Conservation (phyloP, 176 grass and related monocot genomes). For the Themeda triandra region DNA sequence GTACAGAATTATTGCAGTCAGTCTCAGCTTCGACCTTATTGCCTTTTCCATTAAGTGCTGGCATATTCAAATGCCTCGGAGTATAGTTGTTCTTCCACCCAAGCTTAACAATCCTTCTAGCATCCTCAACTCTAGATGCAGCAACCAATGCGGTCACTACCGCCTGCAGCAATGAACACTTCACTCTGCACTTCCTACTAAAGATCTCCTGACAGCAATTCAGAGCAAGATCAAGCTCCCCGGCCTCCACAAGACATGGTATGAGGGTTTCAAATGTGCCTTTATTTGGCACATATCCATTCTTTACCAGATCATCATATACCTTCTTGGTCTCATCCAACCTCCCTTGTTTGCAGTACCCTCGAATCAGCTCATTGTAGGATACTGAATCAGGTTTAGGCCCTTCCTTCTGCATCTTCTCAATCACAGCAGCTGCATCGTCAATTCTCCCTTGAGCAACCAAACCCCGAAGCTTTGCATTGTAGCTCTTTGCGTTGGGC, state of each 20-base stretch:
- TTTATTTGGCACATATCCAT: conserved; percentile 28
- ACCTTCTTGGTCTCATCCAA: conserved; percentile 47
- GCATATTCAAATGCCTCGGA: conserved; percentile 25
- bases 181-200: conserved; percentile 1
- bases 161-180: conserved; percentile 33
- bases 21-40: neutral
- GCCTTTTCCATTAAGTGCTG: neutral
- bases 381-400: conserved; percentile 48
- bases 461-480: conserved; percentile 60
- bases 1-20: neutral
- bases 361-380: conserved; percentile 61
- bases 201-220: conserved; percentile 46
- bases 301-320: conserved; percentile 44
- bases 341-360: conserved; percentile 39
- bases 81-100: conserved; percentile 45
- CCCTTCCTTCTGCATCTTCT: conserved; percentile 41
- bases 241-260: conserved; percentile 28
- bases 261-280: conserved; percentile 51
- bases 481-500: conserved; percentile 44
- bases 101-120: conserved; percentile 38
- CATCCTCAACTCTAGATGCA: conserved; percentile 41
- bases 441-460: conserved; percentile 23
- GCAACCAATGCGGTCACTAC: conserved; percentile 48
- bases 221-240: conserved; percentile 55
- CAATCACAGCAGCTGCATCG: conserved; percentile 47